A percentile compares a stretch with the other conserved stretches of the same genome.
These are phyloP conservation scores for Sisymbrium altissimum DNA, from an alignment of 345 rosid species.

Conservation along the genomic window DNA sequence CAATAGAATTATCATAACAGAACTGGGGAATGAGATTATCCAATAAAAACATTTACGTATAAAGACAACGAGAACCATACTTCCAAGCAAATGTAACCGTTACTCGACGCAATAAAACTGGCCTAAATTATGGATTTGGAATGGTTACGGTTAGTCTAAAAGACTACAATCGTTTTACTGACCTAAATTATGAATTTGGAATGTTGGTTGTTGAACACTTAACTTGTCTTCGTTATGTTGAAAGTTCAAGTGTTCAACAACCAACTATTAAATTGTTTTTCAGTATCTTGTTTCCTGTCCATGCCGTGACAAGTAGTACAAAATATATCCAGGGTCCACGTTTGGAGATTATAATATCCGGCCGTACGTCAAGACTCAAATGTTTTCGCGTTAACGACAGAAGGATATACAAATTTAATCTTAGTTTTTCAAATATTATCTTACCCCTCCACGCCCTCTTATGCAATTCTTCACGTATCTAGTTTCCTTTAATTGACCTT, in stretches of 20 bases:
- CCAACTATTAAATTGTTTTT: not conserved
- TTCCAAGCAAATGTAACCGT: constrained; percentile 21
- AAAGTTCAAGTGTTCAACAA: not conserved
- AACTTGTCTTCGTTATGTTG: too few species aligned
- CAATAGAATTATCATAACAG: not conserved
- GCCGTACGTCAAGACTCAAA: not conserved
- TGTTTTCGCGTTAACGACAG: not conserved
- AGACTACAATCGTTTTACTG: not conserved
- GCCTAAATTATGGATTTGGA: not conserved
- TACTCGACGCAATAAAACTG: constrained; percentile 2
- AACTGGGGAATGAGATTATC: not conserved
- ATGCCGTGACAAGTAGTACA: constrained; percentile 13
- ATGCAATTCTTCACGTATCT: constrained; percentile 25
- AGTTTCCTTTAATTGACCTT: constrained; percentile 6
- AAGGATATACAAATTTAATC: not conserved
- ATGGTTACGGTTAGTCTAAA: not conserved
- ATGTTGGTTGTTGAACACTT: too few species aligned
- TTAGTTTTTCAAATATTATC: not conserved
- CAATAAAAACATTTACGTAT: not conserved
- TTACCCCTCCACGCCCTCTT: not conserved
- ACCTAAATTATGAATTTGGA: too few species aligned
- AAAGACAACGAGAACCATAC: constrained; percentile 15
- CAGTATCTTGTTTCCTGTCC: not conserved
- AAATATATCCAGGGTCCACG: constrained; percentile 1
- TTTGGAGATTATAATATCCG: not conserved